Conservation (phyloP, 1,284 basidiomycete genomes). For the Moesziomyces globuligerus region DNA sequence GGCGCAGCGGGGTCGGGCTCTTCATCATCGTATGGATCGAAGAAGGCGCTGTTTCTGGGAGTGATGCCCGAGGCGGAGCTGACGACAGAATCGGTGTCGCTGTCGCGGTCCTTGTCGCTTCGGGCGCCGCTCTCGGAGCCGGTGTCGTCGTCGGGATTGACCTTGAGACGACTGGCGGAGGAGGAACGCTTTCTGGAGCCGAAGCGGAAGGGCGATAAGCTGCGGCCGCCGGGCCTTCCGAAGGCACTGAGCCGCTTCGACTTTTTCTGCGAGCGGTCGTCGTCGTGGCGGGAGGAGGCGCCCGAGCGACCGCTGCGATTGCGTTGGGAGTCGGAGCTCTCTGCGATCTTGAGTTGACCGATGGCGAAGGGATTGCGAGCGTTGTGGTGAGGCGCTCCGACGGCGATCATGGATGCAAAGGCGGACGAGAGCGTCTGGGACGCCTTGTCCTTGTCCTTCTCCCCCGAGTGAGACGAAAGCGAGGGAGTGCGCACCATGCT, state of each 20-base stretch:
- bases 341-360: conserved; percentile 37
- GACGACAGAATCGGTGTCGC: conserved; percentile 39
- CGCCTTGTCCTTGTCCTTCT: conserved; percentile 31
- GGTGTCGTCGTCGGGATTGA: conserved; percentile 24
- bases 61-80: conserved; percentile 43
- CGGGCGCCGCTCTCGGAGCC: conserved; percentile 19
- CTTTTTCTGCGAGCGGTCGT: conserved; percentile 21
- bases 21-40: conserved; percentile 24
- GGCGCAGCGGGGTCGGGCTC: conserved; percentile 15
- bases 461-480: conserved; percentile 19
- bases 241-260: conserved; percentile 26
- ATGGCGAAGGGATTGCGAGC: conserved; percentile 38
- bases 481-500: conserved; percentile 36
- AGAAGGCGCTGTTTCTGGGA: conserved; percentile 54
- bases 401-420: conserved; percentile 43
- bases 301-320: conserved; percentile 2
- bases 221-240: conserved; percentile 26
- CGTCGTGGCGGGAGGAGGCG: conserved; percentile 6
- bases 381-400: conserved; percentile 29
- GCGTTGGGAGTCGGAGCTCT: conserved; percentile 9
- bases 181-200: conserved; percentile 28
- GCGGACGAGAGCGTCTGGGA: conserved; percentile 32
- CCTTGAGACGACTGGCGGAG: conserved; percentile 23
- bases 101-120: conserved; percentile 29
- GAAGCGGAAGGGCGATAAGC: conserved; percentile 42